Conservation (phyloP, 2,329 filamentous ascomycete genomes). For the Cytospora paraplurivora region DNA sequence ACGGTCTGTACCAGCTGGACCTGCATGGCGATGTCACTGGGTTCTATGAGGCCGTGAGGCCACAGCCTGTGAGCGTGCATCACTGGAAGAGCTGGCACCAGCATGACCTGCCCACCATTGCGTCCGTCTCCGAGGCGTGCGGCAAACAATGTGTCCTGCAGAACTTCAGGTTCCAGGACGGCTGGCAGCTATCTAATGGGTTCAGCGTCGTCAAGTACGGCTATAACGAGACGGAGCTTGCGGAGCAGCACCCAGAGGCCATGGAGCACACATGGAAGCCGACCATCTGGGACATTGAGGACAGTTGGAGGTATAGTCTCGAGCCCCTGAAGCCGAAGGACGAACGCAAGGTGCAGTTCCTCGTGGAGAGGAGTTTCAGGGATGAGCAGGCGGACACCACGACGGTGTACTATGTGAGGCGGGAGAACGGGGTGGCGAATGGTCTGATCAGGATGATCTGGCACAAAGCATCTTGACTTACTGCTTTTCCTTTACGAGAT, state of each 20-base stretch:
- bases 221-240: slow-evolving; percentile 34
- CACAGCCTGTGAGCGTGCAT: slow-evolving; percentile 45
- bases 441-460: slow-evolving; percentile 29
- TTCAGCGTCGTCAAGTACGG: slow-evolving; percentile 44
- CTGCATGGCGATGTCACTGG: slow-evolving; percentile 45
- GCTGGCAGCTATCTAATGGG: slow-evolving; percentile 43
- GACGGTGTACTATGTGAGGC: slow-evolving; percentile 25
- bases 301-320: slow-evolving; percentile 29
- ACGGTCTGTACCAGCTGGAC: slow-evolving; percentile 46
- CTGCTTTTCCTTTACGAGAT: not conserved
- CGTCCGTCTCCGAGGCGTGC: slow-evolving; percentile 41
- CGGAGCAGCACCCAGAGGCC: slow-evolving; percentile 42
- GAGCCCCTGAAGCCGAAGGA: slow-evolving; percentile 28
- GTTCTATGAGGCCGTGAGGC: slow-evolving; percentile 46
- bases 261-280: slow-evolving; percentile 42
- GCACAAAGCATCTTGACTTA: slow-evolving; percentile 21
- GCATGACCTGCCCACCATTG: slow-evolving; percentile 40
- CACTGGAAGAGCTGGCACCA: slow-evolving; percentile 44
- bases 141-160: slow-evolving; percentile 44
- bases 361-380: slow-evolving; percentile 27
- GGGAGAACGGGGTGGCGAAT: slow-evolving; percentile 22
- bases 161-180: slow-evolving; percentile 39
- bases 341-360: slow-evolving; percentile 28
- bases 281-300: slow-evolving; percentile 25
- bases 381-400: slow-evolving; percentile 22